Evolutionary conservation across 352 stramenopile genomes (phyloP).

Genomic region (Globisporangium spiculum): DNA sequence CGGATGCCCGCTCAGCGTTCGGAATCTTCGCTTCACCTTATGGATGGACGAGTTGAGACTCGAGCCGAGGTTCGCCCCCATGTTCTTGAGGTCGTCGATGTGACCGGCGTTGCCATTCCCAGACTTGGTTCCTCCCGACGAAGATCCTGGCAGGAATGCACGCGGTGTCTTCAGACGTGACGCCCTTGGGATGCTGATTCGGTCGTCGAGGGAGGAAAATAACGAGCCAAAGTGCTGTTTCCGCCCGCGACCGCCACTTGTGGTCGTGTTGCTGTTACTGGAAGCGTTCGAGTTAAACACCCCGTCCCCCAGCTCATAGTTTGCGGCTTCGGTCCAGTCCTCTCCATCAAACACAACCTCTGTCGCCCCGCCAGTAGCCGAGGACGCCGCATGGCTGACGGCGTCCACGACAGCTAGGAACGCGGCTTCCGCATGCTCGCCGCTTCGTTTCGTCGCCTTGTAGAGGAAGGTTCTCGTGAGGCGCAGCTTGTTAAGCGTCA

Average conservation of each 20-base stretch:
- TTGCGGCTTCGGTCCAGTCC: constrained; percentile 45
- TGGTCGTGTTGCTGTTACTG: constrained; percentile 15
- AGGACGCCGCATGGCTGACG: constrained; percentile 47
- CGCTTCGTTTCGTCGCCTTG: constrained; percentile 61
- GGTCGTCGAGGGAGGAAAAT: constrained; percentile 60
- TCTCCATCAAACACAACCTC: constrained; percentile 53
- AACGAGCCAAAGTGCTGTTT: constrained; percentile 41
- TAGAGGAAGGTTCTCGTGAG: constrained; percentile 68
- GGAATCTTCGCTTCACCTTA: constrained; percentile 74
- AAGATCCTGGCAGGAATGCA: constrained; percentile 28
- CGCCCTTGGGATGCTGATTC: constrained; percentile 48
- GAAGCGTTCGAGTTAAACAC: constrained; percentile 1
- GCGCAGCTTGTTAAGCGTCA: constrained; percentile 56
- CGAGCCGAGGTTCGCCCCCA: constrained; percentile 70
- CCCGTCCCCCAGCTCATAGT: constrained; percentile 29
- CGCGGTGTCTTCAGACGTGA: constrained; percentile 49
- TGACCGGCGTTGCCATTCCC: constrained; percentile 26
- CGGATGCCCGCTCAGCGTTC: constrained; percentile 51
- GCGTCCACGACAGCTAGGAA: constrained; percentile 69
- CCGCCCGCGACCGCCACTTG: constrained; percentile 26
- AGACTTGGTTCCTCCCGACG: constrained; percentile 6
- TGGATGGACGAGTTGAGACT: constrained; percentile 68
- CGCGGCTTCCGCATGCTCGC: constrained; percentile 65
- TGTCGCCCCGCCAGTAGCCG: constrained; percentile 21
- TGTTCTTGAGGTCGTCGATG: constrained; percentile 73